Conservation (phyloP, 176 grass and related monocot genomes). For the Oryza punctata region DNA sequence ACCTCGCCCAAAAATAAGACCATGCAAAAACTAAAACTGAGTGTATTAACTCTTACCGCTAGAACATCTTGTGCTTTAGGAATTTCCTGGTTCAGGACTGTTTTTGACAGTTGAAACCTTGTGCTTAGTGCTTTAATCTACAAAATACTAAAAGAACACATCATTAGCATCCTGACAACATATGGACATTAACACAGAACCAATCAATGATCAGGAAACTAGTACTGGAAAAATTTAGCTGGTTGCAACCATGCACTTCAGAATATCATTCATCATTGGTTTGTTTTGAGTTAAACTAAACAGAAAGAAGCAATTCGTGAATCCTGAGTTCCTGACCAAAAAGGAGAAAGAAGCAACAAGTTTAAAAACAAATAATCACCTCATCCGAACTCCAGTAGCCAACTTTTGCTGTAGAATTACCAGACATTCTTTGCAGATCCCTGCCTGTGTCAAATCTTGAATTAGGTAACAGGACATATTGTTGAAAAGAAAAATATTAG, state of each 20-base stretch:
- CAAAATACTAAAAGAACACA: conserved; percentile 48
- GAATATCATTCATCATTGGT: background rate
- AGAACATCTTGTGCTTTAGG: conserved; percentile 63
- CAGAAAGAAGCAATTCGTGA: background rate
- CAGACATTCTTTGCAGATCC: conserved; percentile 97
- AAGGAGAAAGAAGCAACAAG: background rate
- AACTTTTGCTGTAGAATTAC: conserved; percentile 83
- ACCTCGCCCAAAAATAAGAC: background rate
- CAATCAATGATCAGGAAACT: conserved; percentile 8
- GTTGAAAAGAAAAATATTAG: background rate
- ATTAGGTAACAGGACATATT: conserved; percentile 51
- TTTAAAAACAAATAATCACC: conserved; percentile 52
- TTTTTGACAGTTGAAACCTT: conserved; percentile 53
- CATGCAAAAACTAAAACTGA: background rate
- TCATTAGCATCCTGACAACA: conserved; percentile 17
- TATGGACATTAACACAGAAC: conserved; percentile 3
- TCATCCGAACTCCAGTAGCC: conserved; percentile 67
- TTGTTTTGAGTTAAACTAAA: background rate
- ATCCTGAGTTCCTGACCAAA: background rate
- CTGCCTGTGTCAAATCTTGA: conserved; percentile 76
- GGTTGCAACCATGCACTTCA: background rate
- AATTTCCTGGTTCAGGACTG: conserved; percentile 51
- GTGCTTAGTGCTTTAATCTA: conserved; percentile 76
- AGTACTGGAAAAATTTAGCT: conserved; percentile 2
- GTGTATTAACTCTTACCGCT: conserved; percentile 37